Percentiles rank a stretch among this genome's conserved stretches.
Evolutionary conservation across 768 basidiomycete genomes (phyloP).

Genomic region (Phylloporus sp.): DNA sequence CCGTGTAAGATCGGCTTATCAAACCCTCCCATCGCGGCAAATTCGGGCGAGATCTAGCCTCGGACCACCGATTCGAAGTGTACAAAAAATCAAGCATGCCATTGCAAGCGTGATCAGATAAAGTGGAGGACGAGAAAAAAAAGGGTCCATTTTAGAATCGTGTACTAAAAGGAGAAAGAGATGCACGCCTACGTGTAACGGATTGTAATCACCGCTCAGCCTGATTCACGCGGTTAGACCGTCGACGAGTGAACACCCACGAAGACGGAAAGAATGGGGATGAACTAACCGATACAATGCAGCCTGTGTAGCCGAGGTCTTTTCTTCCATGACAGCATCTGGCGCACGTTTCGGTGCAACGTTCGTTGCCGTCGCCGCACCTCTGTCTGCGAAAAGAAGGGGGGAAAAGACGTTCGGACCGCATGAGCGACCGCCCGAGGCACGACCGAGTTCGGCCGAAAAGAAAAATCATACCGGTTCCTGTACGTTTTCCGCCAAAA

Average conservation of each 20-base stretch:
- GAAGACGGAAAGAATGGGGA: background rate
- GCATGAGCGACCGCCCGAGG: background rate
- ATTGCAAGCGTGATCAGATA: background rate
- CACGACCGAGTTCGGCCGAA: constrained; percentile 2
- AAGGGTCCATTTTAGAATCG: constrained; percentile 1
- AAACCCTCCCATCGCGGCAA: constrained; percentile 93
- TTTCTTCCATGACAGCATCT: constrained; percentile 84
- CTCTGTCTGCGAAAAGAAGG: constrained; percentile 78
- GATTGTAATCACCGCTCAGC: constrained; percentile 88
- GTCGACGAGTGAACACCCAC: constrained; percentile 4
- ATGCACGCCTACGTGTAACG: constrained; percentile 63
- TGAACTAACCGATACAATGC: constrained; percentile 80
- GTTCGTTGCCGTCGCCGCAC: constrained; percentile 80
- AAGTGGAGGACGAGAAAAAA: background rate
- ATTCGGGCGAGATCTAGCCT: constrained; percentile 79
- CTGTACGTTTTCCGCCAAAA: constrained; percentile 86
- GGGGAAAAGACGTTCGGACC: background rate
- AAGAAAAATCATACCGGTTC: constrained; percentile 53
- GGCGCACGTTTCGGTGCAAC: constrained; percentile 75
- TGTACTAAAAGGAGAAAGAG: background rate
- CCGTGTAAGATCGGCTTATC: constrained; percentile 84
- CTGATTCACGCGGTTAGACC: constrained; percentile 33
- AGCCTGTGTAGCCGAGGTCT: constrained; percentile 76
- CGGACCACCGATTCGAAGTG: constrained; percentile 4
- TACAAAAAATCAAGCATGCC: background rate